Base-by-base conservation (phyloP, 1,284 basidiomycete genomes). In the Ustilago cynodontis region DNA sequence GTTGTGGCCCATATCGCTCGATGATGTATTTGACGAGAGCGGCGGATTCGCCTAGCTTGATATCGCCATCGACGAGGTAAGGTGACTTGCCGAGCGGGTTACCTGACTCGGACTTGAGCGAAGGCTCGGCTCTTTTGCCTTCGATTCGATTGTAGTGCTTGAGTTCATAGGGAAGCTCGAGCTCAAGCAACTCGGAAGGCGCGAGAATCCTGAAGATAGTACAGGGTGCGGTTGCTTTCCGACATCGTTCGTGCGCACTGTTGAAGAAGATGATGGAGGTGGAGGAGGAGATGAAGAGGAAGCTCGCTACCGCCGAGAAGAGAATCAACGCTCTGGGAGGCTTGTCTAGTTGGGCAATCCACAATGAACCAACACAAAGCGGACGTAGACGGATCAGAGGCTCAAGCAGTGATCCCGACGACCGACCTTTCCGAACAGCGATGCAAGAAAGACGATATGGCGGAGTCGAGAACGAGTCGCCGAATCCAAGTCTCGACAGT, bases 151-250 rank as follows among this genome's bases (percentile, higher is more conserved):
- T 11, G 18, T 65, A 74, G 4, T 59, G 53, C 13, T 43, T 50
- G 14, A 70, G 59, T n/a, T 37, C 26, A 41, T 70, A 74, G 7
- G 49, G 59, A 2, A 70, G 60, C 9, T 37, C 31, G 47, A 74
- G 71, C 35, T 74, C 72, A 70, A 1, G 72, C 63, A 2, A 63
- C 59, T 14, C 67, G 72, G 13, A 75, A 66, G 13, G 72, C 67
- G 11, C 72, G 66, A n/a, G 72, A 75, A 45, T 70, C 62, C 39
- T 75, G 59, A 11, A 75, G 64, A 29, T 63, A 75, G 67, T 66
- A 75, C 22, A 75, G 62, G 16, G 29, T 52, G 16, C 65, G 61
- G 13, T 55, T 26, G 28, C n/a, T 26, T 26, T 58, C 41, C 24
- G 39, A 33, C 41, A 43, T 45, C n/a, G 9, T 35, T 14, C 26